These are phyloP conservation scores for Gossypium lobatum DNA, from an alignment of 441 rosid genomes.

Conservation along the genomic window DNA sequence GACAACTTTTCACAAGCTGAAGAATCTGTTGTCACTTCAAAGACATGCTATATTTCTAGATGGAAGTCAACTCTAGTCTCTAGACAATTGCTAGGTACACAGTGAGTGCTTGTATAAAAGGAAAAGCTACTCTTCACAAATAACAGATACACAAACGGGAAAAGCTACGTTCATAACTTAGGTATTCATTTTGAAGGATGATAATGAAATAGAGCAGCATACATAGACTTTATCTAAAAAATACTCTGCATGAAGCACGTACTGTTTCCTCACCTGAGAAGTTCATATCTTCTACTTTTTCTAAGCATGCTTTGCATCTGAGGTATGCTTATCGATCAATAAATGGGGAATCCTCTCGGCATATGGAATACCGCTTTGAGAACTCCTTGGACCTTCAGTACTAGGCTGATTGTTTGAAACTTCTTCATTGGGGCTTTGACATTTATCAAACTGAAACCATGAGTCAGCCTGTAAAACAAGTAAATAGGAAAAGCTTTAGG, in stretches of 20 bases:
- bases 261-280: not conserved
- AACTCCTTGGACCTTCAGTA: not conserved
- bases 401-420: not conserved
- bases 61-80: not conserved
- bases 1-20: not conserved
- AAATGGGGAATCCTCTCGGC: not conserved
- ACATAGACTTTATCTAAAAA: not conserved
- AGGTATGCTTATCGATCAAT: not conserved
- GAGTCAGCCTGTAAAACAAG: not conserved
- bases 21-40: not conserved
- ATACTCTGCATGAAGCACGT: not conserved
- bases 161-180: not conserved
- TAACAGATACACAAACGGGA: not conserved
- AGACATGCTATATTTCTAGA: not conserved
- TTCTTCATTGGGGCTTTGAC: not conserved
- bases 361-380: not conserved
- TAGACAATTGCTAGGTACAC: not conserved
- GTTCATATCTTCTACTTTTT: too few species aligned
- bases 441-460: not conserved
- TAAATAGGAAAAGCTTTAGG: not conserved
- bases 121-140: not conserved
- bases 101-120: not conserved
- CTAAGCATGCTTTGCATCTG: too few species aligned
- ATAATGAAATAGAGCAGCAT: not conserved
- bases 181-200: not conserved